Base-by-base conservation (phyloP, 257 asterid genomes). In the Gentiana straminea region DNA sequence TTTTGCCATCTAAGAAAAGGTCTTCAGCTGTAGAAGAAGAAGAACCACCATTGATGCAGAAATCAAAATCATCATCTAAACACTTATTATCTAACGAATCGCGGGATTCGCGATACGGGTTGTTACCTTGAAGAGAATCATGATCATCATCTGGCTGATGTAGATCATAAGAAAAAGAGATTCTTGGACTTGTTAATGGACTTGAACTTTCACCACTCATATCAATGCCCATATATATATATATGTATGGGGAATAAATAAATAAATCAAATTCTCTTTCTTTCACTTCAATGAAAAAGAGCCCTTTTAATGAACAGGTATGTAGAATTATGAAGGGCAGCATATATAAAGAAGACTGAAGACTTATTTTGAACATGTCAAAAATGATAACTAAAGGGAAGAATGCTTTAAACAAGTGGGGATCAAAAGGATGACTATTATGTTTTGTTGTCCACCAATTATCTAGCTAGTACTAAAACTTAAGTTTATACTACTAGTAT, bases 161-260 rank as follows among this genome's bases (percentile, higher is more conserved):
- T 45, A 70, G 81, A 68, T 75, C 64, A 48, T 64, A 63, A 49
- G 83, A 77, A 49, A 74, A 73, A 39, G 77, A 73, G 57, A 70
- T 74, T 65, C 77, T 75, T 68, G 83, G 83, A 68, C 75, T 67
- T 43, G 81, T 74, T 65, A 74, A 71, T 68, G 83, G 83, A 68
- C 75, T 67, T 43, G 81, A 60, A 52, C 48, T 55, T 48, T 77
- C 83, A 61, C 71, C 52, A 48, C 52, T 62, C 73, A 53, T 59
- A 57, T 68, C 80, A 63, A 70, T 71, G 6, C 78, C 78, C 75
- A 74, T 73, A 34, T 6, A 35, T 57, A 35, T 57, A 15, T 24
- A 24, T 24, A 24, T 24, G 24, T 24, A 24, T 24, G 24, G 24
- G 24, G 24, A 24, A 24, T 24, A 24, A 24, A 24, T 24, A 24